A percentile compares a stretch with the other conserved stretches of the same genome.
These are phyloP conservation scores for Fraxinus greggii DNA, from an alignment of 305 asterid species.

Conservation along the genomic window DNA sequence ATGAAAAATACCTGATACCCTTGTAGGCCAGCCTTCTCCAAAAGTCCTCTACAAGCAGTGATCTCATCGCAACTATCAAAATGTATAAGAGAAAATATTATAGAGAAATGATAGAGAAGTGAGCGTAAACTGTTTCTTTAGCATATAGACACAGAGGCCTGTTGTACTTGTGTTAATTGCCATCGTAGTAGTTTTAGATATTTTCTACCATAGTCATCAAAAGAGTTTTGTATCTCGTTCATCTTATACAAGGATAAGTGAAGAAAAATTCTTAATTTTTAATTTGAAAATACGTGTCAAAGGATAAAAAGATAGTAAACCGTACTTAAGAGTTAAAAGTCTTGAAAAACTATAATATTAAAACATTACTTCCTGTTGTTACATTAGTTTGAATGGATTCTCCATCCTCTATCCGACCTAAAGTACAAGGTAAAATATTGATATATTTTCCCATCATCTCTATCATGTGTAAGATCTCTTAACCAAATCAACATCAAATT, in stretches of 20 bases:
- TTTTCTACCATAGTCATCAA: neutral
- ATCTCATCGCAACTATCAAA: constrained; percentile 51
- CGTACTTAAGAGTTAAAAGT: neutral
- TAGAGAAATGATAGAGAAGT: neutral
- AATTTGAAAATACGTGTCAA: neutral
- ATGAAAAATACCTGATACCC: constrained; percentile 77
- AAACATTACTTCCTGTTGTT: neutral
- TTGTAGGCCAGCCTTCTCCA: constrained; percentile 57
- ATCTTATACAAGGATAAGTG: neutral
- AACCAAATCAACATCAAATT: neutral
- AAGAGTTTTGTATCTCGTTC: neutral
- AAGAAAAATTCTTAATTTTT: neutral
- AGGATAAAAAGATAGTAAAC: neutral
- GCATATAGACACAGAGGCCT: neutral
- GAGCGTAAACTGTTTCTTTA: neutral
- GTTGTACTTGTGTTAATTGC: neutral
- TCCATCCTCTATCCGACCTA: neutral
- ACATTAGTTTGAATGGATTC: neutral
- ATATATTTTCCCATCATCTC: neutral
- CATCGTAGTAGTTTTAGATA: neutral
- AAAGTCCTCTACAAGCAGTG: constrained; percentile 53
- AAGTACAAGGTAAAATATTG: neutral
- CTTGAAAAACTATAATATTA: neutral
- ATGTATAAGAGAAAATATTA: neutral
- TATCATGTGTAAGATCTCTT: neutral